These are phyloP conservation scores for Helianthus tuberosus DNA, from an alignment of 129 eudicot genomes.

Conservation along the genomic window DNA sequence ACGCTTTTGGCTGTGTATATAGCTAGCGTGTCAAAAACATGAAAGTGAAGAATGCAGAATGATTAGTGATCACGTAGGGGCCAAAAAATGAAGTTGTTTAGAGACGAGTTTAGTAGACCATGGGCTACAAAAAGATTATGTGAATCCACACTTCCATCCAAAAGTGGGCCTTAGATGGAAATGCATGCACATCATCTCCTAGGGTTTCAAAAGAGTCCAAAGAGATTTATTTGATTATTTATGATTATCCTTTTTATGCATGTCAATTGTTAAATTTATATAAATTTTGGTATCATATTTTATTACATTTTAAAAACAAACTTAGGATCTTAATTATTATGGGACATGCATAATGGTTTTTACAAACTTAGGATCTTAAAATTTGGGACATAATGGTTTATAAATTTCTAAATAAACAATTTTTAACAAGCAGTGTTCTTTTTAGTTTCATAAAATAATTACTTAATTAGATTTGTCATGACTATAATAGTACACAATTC, in stretches of 20 bases:
- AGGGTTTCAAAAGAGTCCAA: background rate
- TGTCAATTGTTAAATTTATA: background rate
- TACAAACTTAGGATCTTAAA: no score
- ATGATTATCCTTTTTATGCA: background rate
- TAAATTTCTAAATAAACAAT: no score
- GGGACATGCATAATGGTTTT: no score
- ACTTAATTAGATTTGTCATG: no score
- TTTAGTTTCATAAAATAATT: no score
- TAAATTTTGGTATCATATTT: background rate
- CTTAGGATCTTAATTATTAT: no score
- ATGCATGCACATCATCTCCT: conserved; percentile 3
- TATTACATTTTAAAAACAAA: background rate
- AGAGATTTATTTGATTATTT: background rate
- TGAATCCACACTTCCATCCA: conserved; percentile 2
- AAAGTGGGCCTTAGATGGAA: background rate
- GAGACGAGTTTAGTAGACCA: background rate
- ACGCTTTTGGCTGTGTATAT: background rate
- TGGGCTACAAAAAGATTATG: background rate
- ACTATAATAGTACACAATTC: no score
- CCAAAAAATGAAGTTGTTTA: conserved; percentile 4
- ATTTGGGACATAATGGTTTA: no score
- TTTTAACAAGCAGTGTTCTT: no score
- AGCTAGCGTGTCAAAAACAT: conserved; percentile 5
- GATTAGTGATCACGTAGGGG: background rate
- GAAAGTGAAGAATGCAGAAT: background rate